phyloP scores from a whole-genome alignment of 2,329 filamentous ascomycete genomes.

The Niveomyces coronatus region DNA sequence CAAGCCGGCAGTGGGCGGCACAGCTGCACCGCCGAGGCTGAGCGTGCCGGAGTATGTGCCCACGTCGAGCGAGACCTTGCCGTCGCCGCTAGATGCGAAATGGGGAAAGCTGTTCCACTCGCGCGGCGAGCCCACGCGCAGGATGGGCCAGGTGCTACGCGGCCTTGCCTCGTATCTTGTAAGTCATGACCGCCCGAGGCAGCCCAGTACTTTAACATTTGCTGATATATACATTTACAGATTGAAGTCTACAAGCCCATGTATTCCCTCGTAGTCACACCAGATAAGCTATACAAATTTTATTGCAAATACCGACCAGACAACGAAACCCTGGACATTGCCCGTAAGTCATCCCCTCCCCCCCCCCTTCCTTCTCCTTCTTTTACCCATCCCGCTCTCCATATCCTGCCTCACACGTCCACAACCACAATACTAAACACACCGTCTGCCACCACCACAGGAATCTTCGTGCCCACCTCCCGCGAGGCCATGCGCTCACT shows the following conservation, averaged over 20 bases:
- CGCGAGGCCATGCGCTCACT: background rate
- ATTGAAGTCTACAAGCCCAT: constrained; percentile 22
- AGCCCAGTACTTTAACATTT: background rate
- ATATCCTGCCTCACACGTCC: background rate
- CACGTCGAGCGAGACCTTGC: background rate
- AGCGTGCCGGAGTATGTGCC: too few species aligned
- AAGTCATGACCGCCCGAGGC: constrained; percentile 18
- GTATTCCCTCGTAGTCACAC: constrained; percentile 54
- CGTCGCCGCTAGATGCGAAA: constrained; percentile 51
- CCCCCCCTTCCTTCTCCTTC: too few species aligned
- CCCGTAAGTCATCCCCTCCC: constrained; percentile 46
- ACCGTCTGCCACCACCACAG: background rate
- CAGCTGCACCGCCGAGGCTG: background rate
- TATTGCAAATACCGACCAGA: constrained; percentile 57
- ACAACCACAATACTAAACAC: background rate
- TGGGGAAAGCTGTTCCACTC: constrained; percentile 69
- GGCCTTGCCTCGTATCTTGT: constrained; percentile 68
- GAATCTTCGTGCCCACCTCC: background rate
- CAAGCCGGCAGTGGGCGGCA: background rate
- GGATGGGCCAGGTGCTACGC: constrained; percentile 60
- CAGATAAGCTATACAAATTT: constrained; percentile 63
- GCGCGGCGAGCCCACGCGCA: constrained; percentile 53
- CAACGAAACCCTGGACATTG: constrained; percentile 58
- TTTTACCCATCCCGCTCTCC: too few species aligned
- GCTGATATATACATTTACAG: constrained; percentile 13